A percentile compares a stretch with the other conserved stretches of the same genome.
Conservation (phyloP, 1,284 basidiomycete species). For the Apiotrichum akiyoshidainum region DNA sequence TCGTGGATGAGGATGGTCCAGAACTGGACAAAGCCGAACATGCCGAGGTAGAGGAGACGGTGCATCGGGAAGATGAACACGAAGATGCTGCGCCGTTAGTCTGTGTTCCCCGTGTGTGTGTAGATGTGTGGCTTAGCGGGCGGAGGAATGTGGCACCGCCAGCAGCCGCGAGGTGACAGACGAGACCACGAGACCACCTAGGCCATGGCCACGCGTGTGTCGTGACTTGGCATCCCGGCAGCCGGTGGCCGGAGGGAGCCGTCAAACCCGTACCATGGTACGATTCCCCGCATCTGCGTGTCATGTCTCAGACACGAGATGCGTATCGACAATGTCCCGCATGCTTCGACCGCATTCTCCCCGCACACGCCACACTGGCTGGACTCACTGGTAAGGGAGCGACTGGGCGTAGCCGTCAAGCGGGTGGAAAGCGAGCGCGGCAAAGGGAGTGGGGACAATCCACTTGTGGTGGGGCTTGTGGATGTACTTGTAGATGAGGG, state of each 20-base stretch:
- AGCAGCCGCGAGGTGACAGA: no score
- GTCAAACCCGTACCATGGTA: no score
- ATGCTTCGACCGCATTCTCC: no score
- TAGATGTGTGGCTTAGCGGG: background rate
- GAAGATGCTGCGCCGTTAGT: conserved; percentile 58
- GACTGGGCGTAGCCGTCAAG: conserved; percentile 92
- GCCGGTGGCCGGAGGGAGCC: no score
- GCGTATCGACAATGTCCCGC: no score
- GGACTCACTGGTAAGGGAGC: conserved; percentile 74
- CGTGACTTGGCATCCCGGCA: no score
- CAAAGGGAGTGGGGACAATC: conserved; percentile 95
- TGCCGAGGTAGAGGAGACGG: conserved; percentile 69
- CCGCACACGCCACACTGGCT: background rate
- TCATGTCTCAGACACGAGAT: no score
- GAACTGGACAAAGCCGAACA: conserved; percentile 85
- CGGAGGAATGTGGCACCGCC: no score
- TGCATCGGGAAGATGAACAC: conserved; percentile 89
- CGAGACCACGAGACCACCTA: no score
- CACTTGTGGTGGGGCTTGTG: conserved; percentile 99
- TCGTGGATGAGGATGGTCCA: conserved; percentile 97
- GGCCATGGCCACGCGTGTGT: no score
- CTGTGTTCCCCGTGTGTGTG: background rate
- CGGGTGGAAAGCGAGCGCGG: conserved; percentile 96
- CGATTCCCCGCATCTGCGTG: no score
- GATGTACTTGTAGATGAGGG: conserved; percentile 78